Percentiles rank a stretch among this genome's conserved stretches.
Conservation (phyloP, 2,329 filamentous ascomycete species). For the Tolypocladium tropicale region DNA sequence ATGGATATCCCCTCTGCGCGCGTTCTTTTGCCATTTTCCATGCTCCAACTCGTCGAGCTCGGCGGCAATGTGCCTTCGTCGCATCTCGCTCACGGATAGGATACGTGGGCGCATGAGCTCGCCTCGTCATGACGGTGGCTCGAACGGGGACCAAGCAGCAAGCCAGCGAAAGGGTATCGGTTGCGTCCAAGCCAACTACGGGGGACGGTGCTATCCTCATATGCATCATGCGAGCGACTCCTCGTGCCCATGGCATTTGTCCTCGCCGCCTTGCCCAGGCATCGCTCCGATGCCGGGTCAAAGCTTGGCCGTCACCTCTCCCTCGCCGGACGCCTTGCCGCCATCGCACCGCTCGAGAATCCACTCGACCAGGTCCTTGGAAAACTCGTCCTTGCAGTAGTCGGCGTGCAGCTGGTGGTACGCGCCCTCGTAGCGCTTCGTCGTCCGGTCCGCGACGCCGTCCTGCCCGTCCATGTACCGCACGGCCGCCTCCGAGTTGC, state of each 20-base stretch:
- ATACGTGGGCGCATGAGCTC: not conserved
- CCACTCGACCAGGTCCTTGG: slow-evolving; percentile 55
- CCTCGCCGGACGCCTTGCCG: not conserved
- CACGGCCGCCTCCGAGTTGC: slow-evolving; percentile 54
- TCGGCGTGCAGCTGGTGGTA: slow-evolving; percentile 68
- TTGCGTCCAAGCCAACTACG: not conserved
- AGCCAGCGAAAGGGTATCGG: not conserved
- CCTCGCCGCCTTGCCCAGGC: too few species aligned
- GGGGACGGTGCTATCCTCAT: not conserved
- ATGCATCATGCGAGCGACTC: too few species aligned
- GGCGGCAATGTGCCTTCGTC: not conserved
- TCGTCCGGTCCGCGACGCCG: slow-evolving; percentile 54
- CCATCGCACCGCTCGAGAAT: slow-evolving; percentile 36
- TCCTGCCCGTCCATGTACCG: slow-evolving; percentile 49
- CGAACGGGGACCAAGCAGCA: too few species aligned
- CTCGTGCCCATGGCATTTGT: too few species aligned
- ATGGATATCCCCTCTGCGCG: not conserved
- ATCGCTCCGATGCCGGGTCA: slow-evolving; percentile 14
- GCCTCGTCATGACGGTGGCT: too few species aligned
- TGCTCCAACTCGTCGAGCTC: not conserved
- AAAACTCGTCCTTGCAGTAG: slow-evolving; percentile 40
- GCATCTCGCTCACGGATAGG: not conserved
- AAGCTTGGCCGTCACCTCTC: slow-evolving; percentile 21
- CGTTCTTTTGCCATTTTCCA: not conserved
- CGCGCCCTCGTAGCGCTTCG: slow-evolving; percentile 65